A percentile compares a stretch with the other conserved stretches of the same genome.
These are phyloP conservation scores for Paradendryphiella salina DNA, from an alignment of 2,329 filamentous ascomycete genomes.

Conservation along the genomic window DNA sequence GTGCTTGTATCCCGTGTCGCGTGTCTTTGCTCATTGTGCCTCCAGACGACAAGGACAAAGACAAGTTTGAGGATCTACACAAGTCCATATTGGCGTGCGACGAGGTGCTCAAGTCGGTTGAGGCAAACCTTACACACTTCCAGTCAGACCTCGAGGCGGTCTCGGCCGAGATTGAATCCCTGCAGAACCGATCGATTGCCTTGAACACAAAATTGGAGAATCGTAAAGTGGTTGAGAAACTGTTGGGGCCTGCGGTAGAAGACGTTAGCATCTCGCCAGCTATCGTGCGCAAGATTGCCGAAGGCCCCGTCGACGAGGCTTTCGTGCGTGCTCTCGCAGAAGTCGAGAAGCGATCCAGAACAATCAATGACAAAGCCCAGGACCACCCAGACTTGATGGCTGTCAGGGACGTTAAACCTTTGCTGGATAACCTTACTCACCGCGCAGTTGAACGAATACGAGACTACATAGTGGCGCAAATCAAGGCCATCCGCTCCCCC, in stretches of 20 bases:
- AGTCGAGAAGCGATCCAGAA: conserved; percentile 74
- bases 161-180: conserved; percentile 90
- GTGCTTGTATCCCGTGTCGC: conserved; percentile 44
- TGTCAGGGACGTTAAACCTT: conserved; percentile 77
- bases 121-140: conserved; percentile 88
- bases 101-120: conserved; percentile 88
- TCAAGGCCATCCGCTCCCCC: conserved; percentile 89
- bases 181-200: conserved; percentile 82
- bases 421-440: conserved; percentile 79
- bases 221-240: conserved; percentile 83
- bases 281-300: conserved; percentile 80
- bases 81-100: conserved; percentile 87
- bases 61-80: conserved; percentile 88
- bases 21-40: conserved; percentile 34
- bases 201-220: conserved; percentile 87
- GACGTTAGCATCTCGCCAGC: conserved; percentile 86
- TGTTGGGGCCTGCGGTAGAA: conserved; percentile 85
- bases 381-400: conserved; percentile 69
- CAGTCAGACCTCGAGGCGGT: conserved; percentile 90
- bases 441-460: conserved; percentile 94
- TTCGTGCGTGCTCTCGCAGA: conserved; percentile 85
- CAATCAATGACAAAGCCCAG: conserved; percentile 69
- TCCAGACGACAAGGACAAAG: conserved; percentile 74
- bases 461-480: conserved; percentile 91
- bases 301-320: conserved; percentile 84